phyloP scores from a whole-genome alignment of 108 stramenopile species.

The Parmales sp. region DNA sequence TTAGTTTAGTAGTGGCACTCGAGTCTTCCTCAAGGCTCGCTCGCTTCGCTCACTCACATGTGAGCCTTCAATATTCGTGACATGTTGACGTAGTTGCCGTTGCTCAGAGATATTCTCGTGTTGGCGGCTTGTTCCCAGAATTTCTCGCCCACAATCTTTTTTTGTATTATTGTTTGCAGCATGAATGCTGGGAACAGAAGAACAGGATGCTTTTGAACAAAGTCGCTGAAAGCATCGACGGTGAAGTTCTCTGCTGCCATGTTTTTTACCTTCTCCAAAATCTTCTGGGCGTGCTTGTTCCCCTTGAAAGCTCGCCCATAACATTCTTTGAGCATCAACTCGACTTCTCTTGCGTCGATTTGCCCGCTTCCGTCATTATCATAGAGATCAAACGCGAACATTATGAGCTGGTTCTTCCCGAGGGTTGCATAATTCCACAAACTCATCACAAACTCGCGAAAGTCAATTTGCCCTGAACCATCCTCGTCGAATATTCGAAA shows the following conservation, averaged over 20 bases:
- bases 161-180: constrained; percentile 30
- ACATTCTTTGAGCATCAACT: constrained; percentile 34
- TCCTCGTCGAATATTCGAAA: constrained; percentile 23
- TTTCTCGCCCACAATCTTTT: constrained; percentile 25
- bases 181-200: constrained; percentile 37
- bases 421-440: constrained; percentile 40
- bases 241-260: background rate
- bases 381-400: constrained; percentile 48
- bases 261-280: constrained; percentile 17
- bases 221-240: constrained; percentile 29
- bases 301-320: constrained; percentile 30
- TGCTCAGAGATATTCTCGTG: constrained; percentile 23
- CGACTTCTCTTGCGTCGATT: constrained; percentile 28
- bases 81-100: constrained; percentile 26
- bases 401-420: constrained; percentile 28
- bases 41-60: too few species aligned
- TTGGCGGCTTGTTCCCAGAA: constrained; percentile 31
- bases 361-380: constrained; percentile 36
- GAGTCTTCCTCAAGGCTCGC: too few species aligned
- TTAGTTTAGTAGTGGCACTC: too few species aligned
- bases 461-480: constrained; percentile 17
- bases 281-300: constrained; percentile 22
- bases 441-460: constrained; percentile 14
- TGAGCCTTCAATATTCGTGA: constrained; percentile 27
- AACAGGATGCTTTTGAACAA: constrained; percentile 38